Percentiles rank a stretch among this genome's conserved stretches.
phyloP scores from a whole-genome alignment of 1,284 basidiomycete genomes.

The Ganoderma multipileum region DNA sequence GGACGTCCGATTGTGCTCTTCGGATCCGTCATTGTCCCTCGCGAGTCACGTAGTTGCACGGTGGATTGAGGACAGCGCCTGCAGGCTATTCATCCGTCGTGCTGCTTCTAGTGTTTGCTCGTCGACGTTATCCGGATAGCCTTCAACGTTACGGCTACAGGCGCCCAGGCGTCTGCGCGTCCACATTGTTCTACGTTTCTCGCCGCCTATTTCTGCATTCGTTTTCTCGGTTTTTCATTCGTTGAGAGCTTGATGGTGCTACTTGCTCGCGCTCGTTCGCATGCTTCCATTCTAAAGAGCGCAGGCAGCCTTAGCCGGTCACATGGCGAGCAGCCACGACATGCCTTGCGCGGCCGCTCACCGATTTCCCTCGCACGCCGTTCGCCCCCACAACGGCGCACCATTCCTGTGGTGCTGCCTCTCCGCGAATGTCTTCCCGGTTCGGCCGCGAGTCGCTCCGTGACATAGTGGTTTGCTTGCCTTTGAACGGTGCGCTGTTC shows the following conservation, averaged over 20 bases:
- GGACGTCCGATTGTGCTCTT: neutral
- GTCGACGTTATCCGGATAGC: neutral
- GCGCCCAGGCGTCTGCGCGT: neutral
- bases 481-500: neutral
- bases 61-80: neutral
- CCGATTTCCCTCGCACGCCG: slow-evolving; percentile 12
- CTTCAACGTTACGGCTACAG: neutral
- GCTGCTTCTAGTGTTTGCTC: neutral
- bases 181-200: neutral
- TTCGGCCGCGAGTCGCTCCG: no score
- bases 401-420: neutral
- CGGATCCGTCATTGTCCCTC: neutral
- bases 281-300: neutral
- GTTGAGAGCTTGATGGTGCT: neutral
- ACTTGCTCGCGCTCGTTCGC: neutral
- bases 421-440: neutral
- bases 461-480: neutral
- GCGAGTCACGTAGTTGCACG: neutral
- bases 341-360: slow-evolving; percentile 10
- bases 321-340: neutral
- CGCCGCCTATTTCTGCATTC: neutral
- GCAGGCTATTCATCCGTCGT: neutral
- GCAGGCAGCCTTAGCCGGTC: neutral
- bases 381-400: slow-evolving; percentile 1
- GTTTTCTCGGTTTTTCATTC: neutral